These are phyloP conservation scores for Capsella bursapastoris DNA, from an alignment of 345 rosid genomes.

Conservation along the genomic window DNA sequence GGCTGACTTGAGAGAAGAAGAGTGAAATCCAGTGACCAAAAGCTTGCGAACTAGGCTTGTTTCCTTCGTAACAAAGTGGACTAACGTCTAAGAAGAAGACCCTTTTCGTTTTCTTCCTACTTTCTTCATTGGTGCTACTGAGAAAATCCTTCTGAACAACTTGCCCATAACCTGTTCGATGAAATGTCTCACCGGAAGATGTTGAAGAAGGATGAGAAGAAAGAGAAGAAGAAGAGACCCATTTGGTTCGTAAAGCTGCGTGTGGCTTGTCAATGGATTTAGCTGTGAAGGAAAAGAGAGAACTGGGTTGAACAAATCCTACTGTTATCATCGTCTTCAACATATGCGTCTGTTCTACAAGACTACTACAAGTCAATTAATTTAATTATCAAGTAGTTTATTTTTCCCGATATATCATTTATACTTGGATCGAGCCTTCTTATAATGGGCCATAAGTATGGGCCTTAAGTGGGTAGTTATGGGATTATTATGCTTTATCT, in stretches of 20 bases:
- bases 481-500: background rate
- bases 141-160: conserved; percentile 18
- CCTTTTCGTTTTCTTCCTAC: conserved; percentile 58
- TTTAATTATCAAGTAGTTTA: background rate
- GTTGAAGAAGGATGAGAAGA: background rate
- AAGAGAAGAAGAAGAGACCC: conserved; percentile 21
- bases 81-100: conserved; percentile 89
- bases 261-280: conserved; percentile 11
- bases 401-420: no score
- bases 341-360: conserved; percentile 6
- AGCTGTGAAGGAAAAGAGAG: conserved; percentile 13
- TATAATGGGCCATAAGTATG: background rate
- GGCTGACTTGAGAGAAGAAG: conserved; percentile 83
- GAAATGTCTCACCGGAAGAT: conserved; percentile 47
- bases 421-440: background rate
- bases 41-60: conserved; percentile 69
- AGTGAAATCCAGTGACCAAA: conserved; percentile 86
- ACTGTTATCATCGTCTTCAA: conserved; percentile 41
- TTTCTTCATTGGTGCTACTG: conserved; percentile 25
- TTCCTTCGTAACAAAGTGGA: conserved; percentile 86
- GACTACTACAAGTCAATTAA: background rate
- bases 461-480: background rate
- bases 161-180: conserved; percentile 55
- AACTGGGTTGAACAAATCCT: conserved; percentile 35
- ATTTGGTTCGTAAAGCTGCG: background rate